Evolutionary conservation across 2,329 filamentous ascomycete species (phyloP).

Genomic region (Cercospora berteroae): DNA sequence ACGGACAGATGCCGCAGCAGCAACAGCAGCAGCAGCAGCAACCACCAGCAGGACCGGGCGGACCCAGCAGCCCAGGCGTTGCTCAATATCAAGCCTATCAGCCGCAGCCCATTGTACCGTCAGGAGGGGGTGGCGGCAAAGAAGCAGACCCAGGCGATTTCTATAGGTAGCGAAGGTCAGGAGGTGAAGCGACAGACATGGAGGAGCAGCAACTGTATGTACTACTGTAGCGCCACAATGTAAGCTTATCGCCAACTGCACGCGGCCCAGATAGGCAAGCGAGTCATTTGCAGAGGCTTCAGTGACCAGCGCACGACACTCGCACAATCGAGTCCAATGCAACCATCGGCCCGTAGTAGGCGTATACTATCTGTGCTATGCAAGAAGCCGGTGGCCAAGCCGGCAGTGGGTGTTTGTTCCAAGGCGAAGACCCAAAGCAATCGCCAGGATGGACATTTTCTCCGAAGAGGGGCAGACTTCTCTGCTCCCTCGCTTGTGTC

Average conservation of each 20-base stretch:
- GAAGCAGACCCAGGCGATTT: conserved; percentile 39
- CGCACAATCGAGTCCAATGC: background rate
- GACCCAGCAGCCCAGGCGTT: conserved; percentile 24
- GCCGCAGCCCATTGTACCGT: conserved; percentile 23
- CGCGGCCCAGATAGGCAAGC: conserved; percentile 7
- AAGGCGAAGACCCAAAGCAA: background rate
- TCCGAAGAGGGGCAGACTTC: background rate
- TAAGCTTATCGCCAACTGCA: conserved; percentile 11
- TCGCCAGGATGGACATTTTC: background rate
- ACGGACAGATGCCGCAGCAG: conserved; percentile 23
- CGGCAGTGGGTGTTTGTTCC: background rate
- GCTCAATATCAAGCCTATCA: conserved; percentile 37
- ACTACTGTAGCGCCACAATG: conserved; percentile 18
- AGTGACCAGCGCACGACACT: conserved; percentile 4
- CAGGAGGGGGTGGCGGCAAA: conserved; percentile 18
- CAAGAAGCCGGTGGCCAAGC: background rate
- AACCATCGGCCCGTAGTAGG: background rate
- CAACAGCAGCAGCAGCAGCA: conserved; percentile 27
- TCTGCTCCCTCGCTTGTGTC: background rate
- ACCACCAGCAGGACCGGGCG: conserved; percentile 33
- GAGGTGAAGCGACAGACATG: conserved; percentile 4
- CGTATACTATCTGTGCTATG: background rate
- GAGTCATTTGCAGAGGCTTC: conserved; percentile 5
- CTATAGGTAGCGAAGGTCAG: conserved; percentile 31
- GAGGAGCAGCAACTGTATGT: conserved; percentile 12